Conservation (phyloP, 2,329 filamentous ascomycete species). For the Bipolaris bicolor region DNA sequence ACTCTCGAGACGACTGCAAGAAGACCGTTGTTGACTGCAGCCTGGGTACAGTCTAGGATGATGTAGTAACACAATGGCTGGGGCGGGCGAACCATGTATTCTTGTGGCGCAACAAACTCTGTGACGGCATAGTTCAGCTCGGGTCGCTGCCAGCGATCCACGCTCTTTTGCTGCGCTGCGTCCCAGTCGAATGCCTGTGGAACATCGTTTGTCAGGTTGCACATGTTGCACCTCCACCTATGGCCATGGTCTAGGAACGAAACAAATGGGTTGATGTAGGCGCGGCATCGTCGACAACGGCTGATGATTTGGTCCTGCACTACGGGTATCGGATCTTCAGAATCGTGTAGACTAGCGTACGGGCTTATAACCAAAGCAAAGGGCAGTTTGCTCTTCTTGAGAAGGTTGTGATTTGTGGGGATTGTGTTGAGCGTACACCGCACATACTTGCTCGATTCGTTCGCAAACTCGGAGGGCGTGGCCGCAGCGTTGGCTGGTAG, state of each 20-base stretch:
- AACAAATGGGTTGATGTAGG: slow-evolving; percentile 95
- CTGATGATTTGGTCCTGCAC: slow-evolving; percentile 98
- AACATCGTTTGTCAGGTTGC: slow-evolving; percentile 96
- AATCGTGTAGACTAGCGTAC: slow-evolving; percentile 89
- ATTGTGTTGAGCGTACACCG: slow-evolving; percentile 94
- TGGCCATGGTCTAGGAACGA: slow-evolving; percentile 95
- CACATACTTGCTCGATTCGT: slow-evolving; percentile 92
- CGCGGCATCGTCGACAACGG: slow-evolving; percentile 90
- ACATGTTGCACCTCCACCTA: slow-evolving; percentile 99
- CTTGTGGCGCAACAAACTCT: slow-evolving; percentile 96
- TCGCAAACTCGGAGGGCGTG: slow-evolving; percentile 87
- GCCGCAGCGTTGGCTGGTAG: slow-evolving; percentile 92
- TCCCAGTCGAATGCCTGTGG: slow-evolving; percentile 99
- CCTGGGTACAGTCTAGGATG: slow-evolving; percentile 33
- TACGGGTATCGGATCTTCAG: slow-evolving; percentile 87
- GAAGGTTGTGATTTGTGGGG: slow-evolving; percentile 85
- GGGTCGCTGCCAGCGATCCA: slow-evolving; percentile 88
- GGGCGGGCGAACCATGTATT: slow-evolving; percentile 98
- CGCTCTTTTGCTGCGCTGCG: slow-evolving; percentile 83
- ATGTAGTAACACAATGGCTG: slow-evolving; percentile 66
- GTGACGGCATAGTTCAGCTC: slow-evolving; percentile 97
- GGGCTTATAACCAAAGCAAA: slow-evolving; percentile 97
- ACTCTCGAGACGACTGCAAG: slow-evolving; percentile 91
- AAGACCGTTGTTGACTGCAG: slow-evolving; percentile 82
- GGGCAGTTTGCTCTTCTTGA: slow-evolving; percentile 94